phyloP scores from a whole-genome alignment of 495 filamentous ascomycete genomes.

The Trichocladium uniseriatum region DNA sequence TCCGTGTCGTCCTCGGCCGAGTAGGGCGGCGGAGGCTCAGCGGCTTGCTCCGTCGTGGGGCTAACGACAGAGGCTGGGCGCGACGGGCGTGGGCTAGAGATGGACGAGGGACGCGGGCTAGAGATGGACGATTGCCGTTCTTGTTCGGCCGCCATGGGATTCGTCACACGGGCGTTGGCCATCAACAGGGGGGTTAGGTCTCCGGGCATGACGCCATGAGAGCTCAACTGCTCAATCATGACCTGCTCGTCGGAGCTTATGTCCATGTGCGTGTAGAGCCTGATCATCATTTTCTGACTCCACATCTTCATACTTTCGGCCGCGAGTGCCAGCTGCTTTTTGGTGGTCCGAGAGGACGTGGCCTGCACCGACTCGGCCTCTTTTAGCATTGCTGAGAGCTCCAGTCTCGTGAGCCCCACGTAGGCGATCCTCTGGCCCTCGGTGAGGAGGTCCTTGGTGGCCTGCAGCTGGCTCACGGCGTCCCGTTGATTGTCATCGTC shows the following conservation, averaged over 20 bases:
- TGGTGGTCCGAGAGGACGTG: constrained; percentile 40
- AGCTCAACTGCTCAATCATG: constrained; percentile 96
- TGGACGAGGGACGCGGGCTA: constrained; percentile 3
- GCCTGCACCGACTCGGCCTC: constrained; percentile 51
- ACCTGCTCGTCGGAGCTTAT: constrained; percentile 83
- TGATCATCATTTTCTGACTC: constrained; percentile 94
- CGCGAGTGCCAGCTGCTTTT: constrained; percentile 58
- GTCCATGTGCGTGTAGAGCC: constrained; percentile 93
- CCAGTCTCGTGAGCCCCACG: constrained; percentile 75
- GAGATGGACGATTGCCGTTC: constrained; percentile 7
- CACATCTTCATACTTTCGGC: constrained; percentile 84
- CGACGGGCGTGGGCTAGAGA: constrained; percentile 13
- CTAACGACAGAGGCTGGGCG: constrained; percentile 19
- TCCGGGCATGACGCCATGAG: constrained; percentile 75
- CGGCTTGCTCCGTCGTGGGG: constrained; percentile 28
- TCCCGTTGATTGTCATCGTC: constrained; percentile 79
- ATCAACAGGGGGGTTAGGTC: constrained; percentile 82
- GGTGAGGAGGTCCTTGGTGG: constrained; percentile 90
- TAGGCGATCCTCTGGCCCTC: constrained; percentile 96
- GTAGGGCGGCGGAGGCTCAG: constrained; percentile 61
- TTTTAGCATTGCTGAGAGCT: constrained; percentile 65
- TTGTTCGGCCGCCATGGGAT: constrained; percentile 60
- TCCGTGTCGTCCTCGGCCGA: constrained; percentile 59
- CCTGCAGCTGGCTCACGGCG: constrained; percentile 79
- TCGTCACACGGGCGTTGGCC: constrained; percentile 88